These are phyloP conservation scores for Neonectria ditissima DNA, from an alignment of 2,329 filamentous ascomycete genomes.

Conservation along the genomic window DNA sequence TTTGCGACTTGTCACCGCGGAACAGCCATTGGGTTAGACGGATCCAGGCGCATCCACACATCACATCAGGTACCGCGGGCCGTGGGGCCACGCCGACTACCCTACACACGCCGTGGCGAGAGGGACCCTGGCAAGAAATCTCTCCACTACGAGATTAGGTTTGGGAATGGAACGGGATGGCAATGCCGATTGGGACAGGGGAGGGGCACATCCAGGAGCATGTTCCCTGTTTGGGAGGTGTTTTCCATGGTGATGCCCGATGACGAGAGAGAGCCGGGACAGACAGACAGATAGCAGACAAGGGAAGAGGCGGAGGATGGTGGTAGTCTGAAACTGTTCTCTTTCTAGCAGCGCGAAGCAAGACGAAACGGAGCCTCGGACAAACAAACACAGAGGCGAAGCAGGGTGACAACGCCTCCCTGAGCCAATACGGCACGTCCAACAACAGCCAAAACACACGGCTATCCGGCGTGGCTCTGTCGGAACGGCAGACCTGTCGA, in stretches of 20 bases:
- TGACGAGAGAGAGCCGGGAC: no score
- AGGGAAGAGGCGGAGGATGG: no score
- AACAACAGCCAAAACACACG: background rate
- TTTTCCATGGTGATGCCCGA: no score
- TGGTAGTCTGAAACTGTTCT: no score
- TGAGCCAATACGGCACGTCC: background rate
- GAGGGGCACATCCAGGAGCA: background rate
- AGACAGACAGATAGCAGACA: background rate
- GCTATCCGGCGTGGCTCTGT: background rate
- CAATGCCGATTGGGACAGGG: background rate
- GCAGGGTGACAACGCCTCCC: background rate
- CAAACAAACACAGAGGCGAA: background rate
- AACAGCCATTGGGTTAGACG: background rate
- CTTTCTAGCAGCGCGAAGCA: no score
- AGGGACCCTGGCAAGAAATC: background rate
- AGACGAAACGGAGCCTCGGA: no score
- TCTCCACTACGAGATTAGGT: background rate
- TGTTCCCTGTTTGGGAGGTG: no score
- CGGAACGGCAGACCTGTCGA: background rate
- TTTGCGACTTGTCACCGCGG: background rate
- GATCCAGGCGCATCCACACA: background rate
- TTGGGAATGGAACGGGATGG: background rate
- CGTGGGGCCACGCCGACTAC: no score
- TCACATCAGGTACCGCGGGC: background rate
- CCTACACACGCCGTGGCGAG: background rate